A percentile compares a stretch with the other conserved stretches of the same genome.
phyloP scores from a whole-genome alignment of 73 alveolate species.

The Paramecium primaurelia region DNA sequence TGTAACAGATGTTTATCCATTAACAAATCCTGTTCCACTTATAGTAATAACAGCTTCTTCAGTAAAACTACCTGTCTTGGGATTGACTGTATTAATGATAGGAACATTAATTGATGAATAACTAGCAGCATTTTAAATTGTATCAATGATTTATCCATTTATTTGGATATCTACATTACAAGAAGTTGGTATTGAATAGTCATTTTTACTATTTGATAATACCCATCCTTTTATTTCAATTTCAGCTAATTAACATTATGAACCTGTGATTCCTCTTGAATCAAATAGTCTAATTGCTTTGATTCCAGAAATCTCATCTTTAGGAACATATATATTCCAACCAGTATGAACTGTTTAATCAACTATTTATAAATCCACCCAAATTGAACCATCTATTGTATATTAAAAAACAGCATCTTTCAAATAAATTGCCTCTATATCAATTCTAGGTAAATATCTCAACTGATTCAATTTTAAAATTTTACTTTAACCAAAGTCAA shows the following conservation, averaged over 20 bases:
- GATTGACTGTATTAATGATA: background rate
- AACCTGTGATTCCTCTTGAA: slow-evolving; percentile 15
- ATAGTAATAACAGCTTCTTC: background rate
- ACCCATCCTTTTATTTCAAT: slow-evolving; percentile 53
- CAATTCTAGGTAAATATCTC: slow-evolving; percentile 46
- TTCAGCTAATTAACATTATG: slow-evolving; percentile 55
- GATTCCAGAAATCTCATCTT: background rate
- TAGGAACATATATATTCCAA: slow-evolving; percentile 48
- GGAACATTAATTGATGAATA: background rate
- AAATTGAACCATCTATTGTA: slow-evolving; percentile 48
- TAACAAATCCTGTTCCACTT: slow-evolving; percentile 29
- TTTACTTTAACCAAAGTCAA: background rate
- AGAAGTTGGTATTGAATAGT: background rate
- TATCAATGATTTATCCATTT: background rate
- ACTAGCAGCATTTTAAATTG: background rate
- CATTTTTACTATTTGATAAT: background rate
- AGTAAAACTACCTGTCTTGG: background rate
- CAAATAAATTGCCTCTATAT: background rate
- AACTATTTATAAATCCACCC: background rate
- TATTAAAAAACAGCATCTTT: slow-evolving; percentile 35
- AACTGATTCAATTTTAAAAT: background rate
- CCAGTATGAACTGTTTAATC: slow-evolving; percentile 56
- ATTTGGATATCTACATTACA: slow-evolving; percentile 8
- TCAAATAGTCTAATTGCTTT: slow-evolving; percentile 24
- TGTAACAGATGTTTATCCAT: slow-evolving; percentile 44